Evolutionary conservation across 192 early-diverging fungal genomes (phyloP).

Genomic region (Chytriomyces confervae): DNA sequence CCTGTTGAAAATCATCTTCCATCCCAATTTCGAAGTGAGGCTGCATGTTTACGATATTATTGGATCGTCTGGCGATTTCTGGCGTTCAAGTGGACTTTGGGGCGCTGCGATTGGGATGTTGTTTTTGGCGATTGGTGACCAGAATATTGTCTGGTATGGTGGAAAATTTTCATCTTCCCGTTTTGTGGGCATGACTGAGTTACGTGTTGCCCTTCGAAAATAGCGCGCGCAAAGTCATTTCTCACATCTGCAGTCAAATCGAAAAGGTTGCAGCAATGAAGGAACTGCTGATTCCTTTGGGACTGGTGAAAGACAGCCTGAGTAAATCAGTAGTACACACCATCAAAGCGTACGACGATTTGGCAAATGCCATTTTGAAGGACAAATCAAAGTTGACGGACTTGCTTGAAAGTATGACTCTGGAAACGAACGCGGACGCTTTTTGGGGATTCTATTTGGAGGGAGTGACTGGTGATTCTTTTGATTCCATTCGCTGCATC

Average conservation of each 20-base stretch:
- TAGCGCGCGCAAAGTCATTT: constrained; percentile 43
- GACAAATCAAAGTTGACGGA: constrained; percentile 48
- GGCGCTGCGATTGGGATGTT: constrained; percentile 47
- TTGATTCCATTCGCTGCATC: background rate
- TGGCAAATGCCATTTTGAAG: constrained; percentile 49
- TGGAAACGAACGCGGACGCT: constrained; percentile 49
- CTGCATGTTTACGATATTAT: constrained; percentile 56
- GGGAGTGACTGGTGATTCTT: constrained; percentile 37
- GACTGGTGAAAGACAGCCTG: constrained; percentile 42
- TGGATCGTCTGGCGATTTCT: constrained; percentile 47
- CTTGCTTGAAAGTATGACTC: constrained; percentile 49
- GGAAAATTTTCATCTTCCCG: background rate
- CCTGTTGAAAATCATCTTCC: constrained; percentile 53
- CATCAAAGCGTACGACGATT: constrained; percentile 56
- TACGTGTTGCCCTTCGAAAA: constrained; percentile 1
- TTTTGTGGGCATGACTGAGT: background rate
- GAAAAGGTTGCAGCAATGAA: constrained; percentile 17
- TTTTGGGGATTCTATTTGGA: constrained; percentile 62
- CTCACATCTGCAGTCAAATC: constrained; percentile 37
- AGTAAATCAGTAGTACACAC: constrained; percentile 23
- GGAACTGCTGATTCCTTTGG: constrained; percentile 42
- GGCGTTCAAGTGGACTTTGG: constrained; percentile 51
- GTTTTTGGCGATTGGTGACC: constrained; percentile 55
- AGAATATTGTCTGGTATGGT: constrained; percentile 45
- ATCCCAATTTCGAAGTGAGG: constrained; percentile 46